Evolutionary conservation across 768 basidiomycete genomes (phyloP).

Genomic region (Agaricus sinodeliciosus): DNA sequence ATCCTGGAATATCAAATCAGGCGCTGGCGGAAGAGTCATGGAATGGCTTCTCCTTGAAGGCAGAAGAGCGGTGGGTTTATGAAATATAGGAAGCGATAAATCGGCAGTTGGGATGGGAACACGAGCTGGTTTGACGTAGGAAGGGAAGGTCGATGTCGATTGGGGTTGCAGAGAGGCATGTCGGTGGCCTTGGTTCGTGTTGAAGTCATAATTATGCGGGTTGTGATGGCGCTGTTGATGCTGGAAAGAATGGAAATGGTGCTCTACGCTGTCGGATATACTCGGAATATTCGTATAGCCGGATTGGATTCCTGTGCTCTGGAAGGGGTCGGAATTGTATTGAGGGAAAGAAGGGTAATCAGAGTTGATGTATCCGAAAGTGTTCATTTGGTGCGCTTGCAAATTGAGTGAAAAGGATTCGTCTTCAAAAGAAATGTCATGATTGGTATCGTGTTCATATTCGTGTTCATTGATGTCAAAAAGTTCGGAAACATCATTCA

Average conservation of each 20-base stretch:
- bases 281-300: constrained; percentile 22
- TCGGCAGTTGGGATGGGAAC: constrained; percentile 12
- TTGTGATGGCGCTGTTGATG: constrained; percentile 20
- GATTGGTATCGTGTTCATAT: constrained; percentile 32
- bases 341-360: constrained; percentile 22
- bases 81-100: constrained; percentile 9
- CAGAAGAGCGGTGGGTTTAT: background rate
- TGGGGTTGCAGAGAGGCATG: constrained; percentile 1
- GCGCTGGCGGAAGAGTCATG: background rate
- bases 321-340: constrained; percentile 32
- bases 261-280: constrained; percentile 35
- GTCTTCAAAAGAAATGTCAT: constrained; percentile 25
- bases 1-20: constrained; percentile 6
- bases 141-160: background rate
- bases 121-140: constrained; percentile 11
- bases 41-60: constrained; percentile 2
- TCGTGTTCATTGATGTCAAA: constrained; percentile 76
- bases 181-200: background rate
- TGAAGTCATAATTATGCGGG: background rate
- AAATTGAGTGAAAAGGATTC: constrained; percentile 31
- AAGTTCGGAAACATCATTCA: constrained; percentile 45
- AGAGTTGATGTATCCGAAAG: constrained; percentile 28
- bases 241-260: constrained; percentile 32
- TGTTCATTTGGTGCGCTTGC: constrained; percentile 22
- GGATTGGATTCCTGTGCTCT: constrained; percentile 17